Base-by-base conservation (phyloP, 495 filamentous ascomycete genomes). In the Platismatia glauca region DNA sequence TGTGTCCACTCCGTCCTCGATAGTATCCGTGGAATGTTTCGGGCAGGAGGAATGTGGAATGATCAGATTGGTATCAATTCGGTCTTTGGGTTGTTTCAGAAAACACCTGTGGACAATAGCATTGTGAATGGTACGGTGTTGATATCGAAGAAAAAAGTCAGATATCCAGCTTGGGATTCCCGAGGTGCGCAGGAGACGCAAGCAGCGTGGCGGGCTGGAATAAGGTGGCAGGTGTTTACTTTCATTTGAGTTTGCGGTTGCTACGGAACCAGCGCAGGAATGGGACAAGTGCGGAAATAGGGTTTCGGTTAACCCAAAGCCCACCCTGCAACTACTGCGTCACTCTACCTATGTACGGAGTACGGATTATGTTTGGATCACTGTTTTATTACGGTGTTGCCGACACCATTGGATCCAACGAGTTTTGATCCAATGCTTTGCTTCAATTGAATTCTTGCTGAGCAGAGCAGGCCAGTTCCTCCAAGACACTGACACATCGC, bases 191-290 rank as follows among this genome's bases (percentile, higher is more conserved):
- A 43, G n/a, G 35, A 55, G 33, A 38, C 43, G 29, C n/a, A 57
- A 37, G 61, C 61, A 50, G 53, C 27, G 61, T 67, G 65, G 65
- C 65, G 43, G 57, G 46, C 34, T 46, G 16, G 4, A 43, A 41
- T 39, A 55, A 48, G 46, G 44, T 60, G 61, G 65, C 57, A 55
- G 61, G 35, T 48, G 63, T 52, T 57, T 29, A 60, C 50, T 20
- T 41, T 48, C n/a, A n/a, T 60, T 7, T 11, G 11, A 37, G 43
- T 43, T 63, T 61, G 60, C 64, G 64, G 64, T 66, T 66, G 64
- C 64, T 56, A 37, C 39, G 59, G 41, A n/a, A 52, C 41, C 41
- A n/a, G 55, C 24, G 24, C 43, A 18, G 24, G 27, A 9, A 22
- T 15, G 13, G 20, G 57, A 41, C 8, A 41, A 29, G 37, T 37